Evolutionary conservation across 2,329 filamentous ascomycete genomes (phyloP).

Genomic region (Verruconis gallopava): DNA sequence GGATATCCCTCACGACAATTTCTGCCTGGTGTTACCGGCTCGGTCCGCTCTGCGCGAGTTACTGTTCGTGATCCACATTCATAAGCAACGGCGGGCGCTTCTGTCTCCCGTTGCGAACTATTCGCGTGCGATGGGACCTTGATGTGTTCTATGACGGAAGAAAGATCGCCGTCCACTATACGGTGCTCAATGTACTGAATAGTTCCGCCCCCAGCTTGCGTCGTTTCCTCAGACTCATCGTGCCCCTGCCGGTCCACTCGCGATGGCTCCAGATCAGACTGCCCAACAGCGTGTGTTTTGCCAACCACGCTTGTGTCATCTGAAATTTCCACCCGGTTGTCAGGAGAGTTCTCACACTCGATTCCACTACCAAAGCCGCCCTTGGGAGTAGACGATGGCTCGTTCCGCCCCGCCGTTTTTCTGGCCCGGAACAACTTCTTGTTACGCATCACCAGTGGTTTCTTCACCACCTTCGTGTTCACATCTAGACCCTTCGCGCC

Average conservation of each 20-base stretch:
- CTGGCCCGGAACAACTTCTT: conserved; percentile 61
- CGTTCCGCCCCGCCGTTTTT: too few relatives aligned
- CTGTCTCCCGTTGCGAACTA: too few relatives aligned
- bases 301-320: not conserved
- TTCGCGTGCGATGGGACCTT: conserved; percentile 4
- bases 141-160: conserved; percentile 52
- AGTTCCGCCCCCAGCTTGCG: conserved; percentile 50
- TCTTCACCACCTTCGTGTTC: conserved; percentile 62
- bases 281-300: not conserved
- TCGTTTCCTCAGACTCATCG: conserved; percentile 19
- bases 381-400: conserved; percentile 30
- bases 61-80: too few relatives aligned
- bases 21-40: conserved; percentile 14
- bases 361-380: conserved; percentile 21
- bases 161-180: conserved; percentile 60
- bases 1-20: too few relatives aligned
- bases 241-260: not conserved
- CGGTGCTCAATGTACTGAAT: conserved; percentile 68
- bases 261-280: not conserved
- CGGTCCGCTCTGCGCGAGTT: too few relatives aligned
- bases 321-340: conserved; percentile 1
- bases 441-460: conserved; percentile 62
- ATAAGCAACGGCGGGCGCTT: too few relatives aligned
- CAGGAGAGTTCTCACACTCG: not conserved
- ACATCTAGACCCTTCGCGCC: conserved; percentile 77